Percentiles rank a stretch among this genome's conserved stretches.
Evolutionary conservation across 345 rosid genomes (phyloP).

Genomic region (Punica granatum): DNA sequence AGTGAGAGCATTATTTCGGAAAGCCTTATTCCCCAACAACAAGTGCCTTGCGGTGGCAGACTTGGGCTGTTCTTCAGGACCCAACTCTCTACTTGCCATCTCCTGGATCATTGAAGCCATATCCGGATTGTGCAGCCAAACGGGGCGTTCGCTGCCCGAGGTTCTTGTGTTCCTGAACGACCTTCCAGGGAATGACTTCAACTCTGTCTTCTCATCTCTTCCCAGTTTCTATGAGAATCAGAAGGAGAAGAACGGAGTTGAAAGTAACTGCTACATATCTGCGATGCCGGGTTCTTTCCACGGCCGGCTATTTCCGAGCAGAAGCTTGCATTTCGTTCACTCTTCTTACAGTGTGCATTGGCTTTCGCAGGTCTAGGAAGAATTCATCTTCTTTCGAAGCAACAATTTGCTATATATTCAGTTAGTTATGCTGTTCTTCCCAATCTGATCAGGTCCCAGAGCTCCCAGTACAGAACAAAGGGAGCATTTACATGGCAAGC

Average conservation of each 20-base stretch:
- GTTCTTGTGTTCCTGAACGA: slow-evolving; percentile 5
- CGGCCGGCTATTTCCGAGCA: slow-evolving; percentile 3
- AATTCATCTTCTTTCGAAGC: no score
- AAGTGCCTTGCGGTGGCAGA: slow-evolving; percentile 8
- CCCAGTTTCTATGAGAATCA: no score
- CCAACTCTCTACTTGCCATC: neutral
- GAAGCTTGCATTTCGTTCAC: slow-evolving; percentile 4
- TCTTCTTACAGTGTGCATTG: slow-evolving; percentile 11
- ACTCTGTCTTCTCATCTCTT: neutral
- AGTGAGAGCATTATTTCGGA: neutral
- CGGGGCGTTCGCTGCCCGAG: neutral
- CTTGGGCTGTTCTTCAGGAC: slow-evolving; percentile 10
- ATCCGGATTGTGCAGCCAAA: neutral
- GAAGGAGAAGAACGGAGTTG: no score
- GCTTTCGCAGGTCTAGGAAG: slow-evolving; percentile 10
- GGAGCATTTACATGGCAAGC: slow-evolving; percentile 2
- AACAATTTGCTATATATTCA: no score
- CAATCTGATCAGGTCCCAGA: slow-evolving; percentile 1
- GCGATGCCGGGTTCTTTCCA: slow-evolving; percentile 9
- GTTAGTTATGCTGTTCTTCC: neutral
- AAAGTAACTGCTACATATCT: neutral
- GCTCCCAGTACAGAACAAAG: neutral
- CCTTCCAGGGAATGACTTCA: slow-evolving; percentile 9
- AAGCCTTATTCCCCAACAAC: neutral
- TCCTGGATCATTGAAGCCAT: slow-evolving; percentile 1